Evolutionary conservation across 495 filamentous ascomycete species (phyloP), one percentile per base, ranked within the genome.

Genomic region (Penicillium cataractarum): DNA sequence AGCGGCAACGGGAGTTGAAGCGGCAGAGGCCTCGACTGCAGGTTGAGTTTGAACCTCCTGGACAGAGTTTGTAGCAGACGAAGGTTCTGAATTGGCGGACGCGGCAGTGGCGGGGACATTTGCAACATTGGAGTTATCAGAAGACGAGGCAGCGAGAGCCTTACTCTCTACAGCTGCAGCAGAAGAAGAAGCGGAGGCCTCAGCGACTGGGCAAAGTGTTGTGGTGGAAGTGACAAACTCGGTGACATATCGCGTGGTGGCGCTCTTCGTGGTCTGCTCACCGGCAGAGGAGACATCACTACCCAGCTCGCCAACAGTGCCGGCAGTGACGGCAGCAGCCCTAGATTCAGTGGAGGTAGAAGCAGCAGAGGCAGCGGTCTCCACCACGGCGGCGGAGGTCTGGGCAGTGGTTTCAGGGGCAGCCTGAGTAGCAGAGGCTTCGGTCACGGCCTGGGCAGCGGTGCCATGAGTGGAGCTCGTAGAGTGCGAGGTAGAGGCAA

Each of bases 201-300:
- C 53, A 10, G 46, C 37, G 19, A 29, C 37, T 1, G 62, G 40
- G 59, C 60, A 67, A 19, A 67, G 19, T n/a, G 68, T 67, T 0
- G 57, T 69, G 13, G 61, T 65, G 19, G 19, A 35, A 19, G 66
- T 68, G 9, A 68, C 66, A 33, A 58, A 55, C 35, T 66, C 31
- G 4, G 64, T 69, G 19, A 66, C 53, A 12, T 61, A 64, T 15
- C 59, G 54, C 15, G 60, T 65, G 21, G 58, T 39, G 32, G 33
- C 22, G 13, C n/a, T n/a, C 58, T 59, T 35, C 5, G 9, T 15
- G 9, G 56, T 24, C 44, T 27, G 22, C 1, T 27, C 50, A 51
- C 32, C 29, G 22, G 50, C 35, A n/a, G 50, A 26, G 19, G 64
- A 58, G 40, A 39, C 44, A 31, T 53, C 32, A 31, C 31, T 49